Evolutionary conservation across 2,329 filamentous ascomycete genomes (phyloP).

Genomic region (Hypoxylon sp.): DNA sequence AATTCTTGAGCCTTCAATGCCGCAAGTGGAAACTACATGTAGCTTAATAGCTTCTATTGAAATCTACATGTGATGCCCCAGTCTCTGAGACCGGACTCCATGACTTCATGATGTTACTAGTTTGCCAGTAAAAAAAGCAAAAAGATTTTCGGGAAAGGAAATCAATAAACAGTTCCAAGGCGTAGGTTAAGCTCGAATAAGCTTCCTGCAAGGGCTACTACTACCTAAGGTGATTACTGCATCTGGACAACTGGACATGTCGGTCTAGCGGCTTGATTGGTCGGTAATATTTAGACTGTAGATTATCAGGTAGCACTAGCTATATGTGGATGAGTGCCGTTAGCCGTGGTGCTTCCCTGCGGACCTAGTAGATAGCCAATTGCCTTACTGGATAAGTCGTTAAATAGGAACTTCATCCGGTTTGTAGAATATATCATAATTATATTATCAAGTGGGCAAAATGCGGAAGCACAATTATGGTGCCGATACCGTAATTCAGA

Average conservation of each 20-base stretch:
- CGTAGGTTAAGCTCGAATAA: conserved; percentile 15
- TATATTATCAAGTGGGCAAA: background rate
- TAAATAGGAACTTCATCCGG: background rate
- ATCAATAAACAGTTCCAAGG: conserved; percentile 15
- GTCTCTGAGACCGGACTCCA: background rate
- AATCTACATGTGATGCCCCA: background rate
- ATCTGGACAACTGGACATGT: conserved; percentile 35
- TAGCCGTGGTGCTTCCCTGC: conserved; percentile 7
- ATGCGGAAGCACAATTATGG: conserved; percentile 2
- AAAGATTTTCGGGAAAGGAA: conserved; percentile 32
- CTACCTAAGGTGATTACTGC: conserved; percentile 40
- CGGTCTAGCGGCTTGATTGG: conserved; percentile 33
- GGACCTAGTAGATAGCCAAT: background rate
- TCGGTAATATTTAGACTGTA: conserved; percentile 9
- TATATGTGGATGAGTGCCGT: conserved; percentile 20
- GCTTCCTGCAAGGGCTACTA: conserved; percentile 27
- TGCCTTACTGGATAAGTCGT: background rate
- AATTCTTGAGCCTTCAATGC: background rate
- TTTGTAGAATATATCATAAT: background rate
- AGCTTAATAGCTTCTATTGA: background rate
- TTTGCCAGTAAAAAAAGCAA: conserved; percentile 17
- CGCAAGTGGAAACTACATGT: conserved; percentile 3
- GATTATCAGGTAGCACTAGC: conserved; percentile 10
- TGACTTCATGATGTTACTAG: conserved; percentile 25
- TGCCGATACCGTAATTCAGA: conserved; percentile 1